phyloP scores from a whole-genome alignment of 2,329 filamentous ascomycete species.

The Neoarthrinium moseri region DNA sequence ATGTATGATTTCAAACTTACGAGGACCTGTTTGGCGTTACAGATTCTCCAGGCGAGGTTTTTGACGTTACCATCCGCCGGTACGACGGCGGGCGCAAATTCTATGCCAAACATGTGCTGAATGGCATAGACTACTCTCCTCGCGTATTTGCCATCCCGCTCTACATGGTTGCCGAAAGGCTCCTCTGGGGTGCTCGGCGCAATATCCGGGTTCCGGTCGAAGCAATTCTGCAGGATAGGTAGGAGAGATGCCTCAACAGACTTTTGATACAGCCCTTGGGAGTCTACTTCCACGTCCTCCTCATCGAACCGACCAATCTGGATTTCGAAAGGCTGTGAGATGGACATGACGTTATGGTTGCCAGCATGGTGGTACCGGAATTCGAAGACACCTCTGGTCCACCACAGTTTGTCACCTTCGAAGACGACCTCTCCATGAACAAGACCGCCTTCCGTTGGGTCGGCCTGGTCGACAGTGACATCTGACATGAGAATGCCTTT shows the following conservation, averaged over 20 bases:
- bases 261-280: constrained; percentile 60
- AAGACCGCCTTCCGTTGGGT: constrained; percentile 55
- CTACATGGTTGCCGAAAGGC: constrained; percentile 79
- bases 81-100: constrained; percentile 91
- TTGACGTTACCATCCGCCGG: constrained; percentile 86
- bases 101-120: constrained; percentile 94
- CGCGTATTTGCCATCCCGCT: constrained; percentile 85
- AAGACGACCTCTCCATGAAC: constrained; percentile 84
- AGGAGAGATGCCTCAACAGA: constrained; percentile 77
- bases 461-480: constrained; percentile 49
- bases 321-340: constrained; percentile 91
- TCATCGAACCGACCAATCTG: constrained; percentile 77
- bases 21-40: constrained; percentile 91
- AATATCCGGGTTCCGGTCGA: constrained; percentile 88
- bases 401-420: constrained; percentile 91
- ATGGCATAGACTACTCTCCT: constrained; percentile 91
- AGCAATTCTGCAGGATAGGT: constrained; percentile 84
- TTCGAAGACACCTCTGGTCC: constrained; percentile 94
- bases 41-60: constrained; percentile 91
- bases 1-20: constrained; percentile 49
- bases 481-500: constrained; percentile 73
- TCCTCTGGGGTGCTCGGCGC: constrained; percentile 79
- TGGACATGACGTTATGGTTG: constrained; percentile 88
- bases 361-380: constrained; percentile 96
- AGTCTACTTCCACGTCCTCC: constrained; percentile 64